Conservation (phyloP, 75 land plant species). For the Isoetes taiwanensis region DNA sequence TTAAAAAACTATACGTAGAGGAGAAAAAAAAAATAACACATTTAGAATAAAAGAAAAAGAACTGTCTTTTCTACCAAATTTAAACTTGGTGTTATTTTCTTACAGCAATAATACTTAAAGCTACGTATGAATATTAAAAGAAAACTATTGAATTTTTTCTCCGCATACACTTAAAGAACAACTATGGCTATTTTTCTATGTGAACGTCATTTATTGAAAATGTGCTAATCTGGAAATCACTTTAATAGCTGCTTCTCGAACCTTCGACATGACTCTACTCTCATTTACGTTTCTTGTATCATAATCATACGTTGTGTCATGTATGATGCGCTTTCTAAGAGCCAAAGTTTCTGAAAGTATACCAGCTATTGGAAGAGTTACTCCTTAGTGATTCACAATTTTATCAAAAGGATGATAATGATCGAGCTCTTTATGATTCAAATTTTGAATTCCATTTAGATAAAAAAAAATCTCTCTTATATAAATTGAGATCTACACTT, state of each 20-base stretch:
- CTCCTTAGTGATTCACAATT: conserved; percentile 56
- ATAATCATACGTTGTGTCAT: conserved; percentile 87
- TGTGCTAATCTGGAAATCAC: conserved; percentile 57
- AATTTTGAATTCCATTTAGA: conserved; percentile 34
- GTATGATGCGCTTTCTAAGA: conserved; percentile 75
- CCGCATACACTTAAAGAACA: too few relatives aligned
- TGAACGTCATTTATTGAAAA: too few relatives aligned
- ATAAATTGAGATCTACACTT: conserved; percentile 49
- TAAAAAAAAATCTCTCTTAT: conserved; percentile 74
- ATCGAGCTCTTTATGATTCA: conserved; percentile 49
- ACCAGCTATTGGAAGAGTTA: conserved; percentile 56
- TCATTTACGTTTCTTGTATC: conserved; percentile 81
- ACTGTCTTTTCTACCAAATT: too few relatives aligned
- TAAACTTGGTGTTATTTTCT: too few relatives aligned
- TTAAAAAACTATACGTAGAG: too few relatives aligned
- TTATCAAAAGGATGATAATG: conserved; percentile 86
- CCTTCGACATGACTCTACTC: conserved; percentile 62
- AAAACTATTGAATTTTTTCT: too few relatives aligned
- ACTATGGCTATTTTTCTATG: too few relatives aligned
- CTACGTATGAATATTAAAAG: too few relatives aligned
- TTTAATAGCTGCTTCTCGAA: conserved; percentile 65
- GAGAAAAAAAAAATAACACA: too few relatives aligned
- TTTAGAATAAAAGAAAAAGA: too few relatives aligned
- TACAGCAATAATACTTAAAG: too few relatives aligned
- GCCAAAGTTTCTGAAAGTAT: conserved; percentile 45